phyloP scores from a whole-genome alignment of 2,329 filamentous ascomycete species.

The Aureobasidium melanogenum region DNA sequence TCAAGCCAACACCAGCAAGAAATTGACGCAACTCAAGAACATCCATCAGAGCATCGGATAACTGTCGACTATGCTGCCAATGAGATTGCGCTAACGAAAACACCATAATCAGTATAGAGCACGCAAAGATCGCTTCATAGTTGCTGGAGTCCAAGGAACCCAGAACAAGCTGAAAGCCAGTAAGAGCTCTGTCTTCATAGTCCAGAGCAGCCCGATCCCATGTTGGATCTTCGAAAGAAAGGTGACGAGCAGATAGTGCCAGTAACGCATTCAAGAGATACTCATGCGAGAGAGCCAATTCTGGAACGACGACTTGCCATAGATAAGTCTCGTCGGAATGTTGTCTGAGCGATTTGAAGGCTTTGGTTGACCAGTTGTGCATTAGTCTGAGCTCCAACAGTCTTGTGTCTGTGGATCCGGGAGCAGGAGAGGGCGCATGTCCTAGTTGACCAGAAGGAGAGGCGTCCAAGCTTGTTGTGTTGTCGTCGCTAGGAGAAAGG shows the following conservation, averaged over 20 bases:
- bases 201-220: slow-evolving; percentile 3
- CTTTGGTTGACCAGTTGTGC: background rate
- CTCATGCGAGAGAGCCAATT: background rate
- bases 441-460: background rate
- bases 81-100: background rate
- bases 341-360: background rate
- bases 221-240: background rate
- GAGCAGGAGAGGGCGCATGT: background rate
- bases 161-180: background rate
- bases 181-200: background rate
- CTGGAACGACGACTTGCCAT: slow-evolving; percentile 1
- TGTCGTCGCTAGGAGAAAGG: background rate
- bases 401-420: background rate
- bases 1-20: background rate
- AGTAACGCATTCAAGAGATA: background rate
- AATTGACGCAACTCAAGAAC: background rate
- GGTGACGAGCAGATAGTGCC: background rate
- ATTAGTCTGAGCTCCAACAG: background rate
- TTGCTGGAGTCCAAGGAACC: background rate
- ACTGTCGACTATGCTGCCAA: background rate
- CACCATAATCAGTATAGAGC: background rate
- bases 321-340: background rate
- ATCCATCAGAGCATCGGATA: background rate
- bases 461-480: background rate
- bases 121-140: background rate